A percentile compares a stretch with the other conserved stretches of the same genome.
These are phyloP conservation scores for Lagenidium sp. DNA, from an alignment of 352 stramenopile species.

Conservation along the genomic window DNA sequence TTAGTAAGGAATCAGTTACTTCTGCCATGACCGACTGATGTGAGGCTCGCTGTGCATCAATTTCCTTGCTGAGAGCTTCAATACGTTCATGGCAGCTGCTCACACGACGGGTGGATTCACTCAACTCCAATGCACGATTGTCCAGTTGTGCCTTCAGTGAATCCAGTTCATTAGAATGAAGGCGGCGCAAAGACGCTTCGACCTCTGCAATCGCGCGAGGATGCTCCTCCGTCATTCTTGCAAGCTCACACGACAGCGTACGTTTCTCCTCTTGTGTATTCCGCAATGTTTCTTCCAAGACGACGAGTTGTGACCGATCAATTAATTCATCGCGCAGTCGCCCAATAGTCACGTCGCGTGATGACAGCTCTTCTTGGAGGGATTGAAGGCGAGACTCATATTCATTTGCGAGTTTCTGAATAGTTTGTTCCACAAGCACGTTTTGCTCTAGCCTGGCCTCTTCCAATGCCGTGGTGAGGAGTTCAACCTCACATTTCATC, in stretches of 20 bases:
- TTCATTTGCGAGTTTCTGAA: background rate
- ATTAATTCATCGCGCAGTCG: background rate
- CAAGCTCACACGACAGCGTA: too few relatives aligned
- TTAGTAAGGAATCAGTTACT: too few relatives aligned
- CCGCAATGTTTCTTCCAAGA: background rate
- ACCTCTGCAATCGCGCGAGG: constrained; percentile 13
- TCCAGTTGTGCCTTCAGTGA: background rate
- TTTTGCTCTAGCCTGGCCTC: background rate
- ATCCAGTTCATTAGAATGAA: background rate
- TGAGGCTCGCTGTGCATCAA: too few relatives aligned
- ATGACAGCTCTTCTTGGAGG: too few relatives aligned
- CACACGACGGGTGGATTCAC: too few relatives aligned
- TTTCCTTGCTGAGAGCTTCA: too few relatives aligned
- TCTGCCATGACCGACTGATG: too few relatives aligned
- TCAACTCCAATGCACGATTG: too few relatives aligned
- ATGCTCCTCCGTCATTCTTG: background rate
- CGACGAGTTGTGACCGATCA: background rate
- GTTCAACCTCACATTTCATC: constrained; percentile 38
- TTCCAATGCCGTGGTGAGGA: constrained; percentile 23
- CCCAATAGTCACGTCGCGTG: background rate
- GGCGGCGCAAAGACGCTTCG: constrained; percentile 13
- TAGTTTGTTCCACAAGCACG: background rate
- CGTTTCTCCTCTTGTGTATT: constrained; percentile 17
- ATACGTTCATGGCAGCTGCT: too few relatives aligned
- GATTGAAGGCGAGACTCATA: too few relatives aligned